Evolutionary conservation across 257 asterid genomes (phyloP), one percentile per base, ranked within the genome.

Genomic region (Nicotiana undulata): DNA sequence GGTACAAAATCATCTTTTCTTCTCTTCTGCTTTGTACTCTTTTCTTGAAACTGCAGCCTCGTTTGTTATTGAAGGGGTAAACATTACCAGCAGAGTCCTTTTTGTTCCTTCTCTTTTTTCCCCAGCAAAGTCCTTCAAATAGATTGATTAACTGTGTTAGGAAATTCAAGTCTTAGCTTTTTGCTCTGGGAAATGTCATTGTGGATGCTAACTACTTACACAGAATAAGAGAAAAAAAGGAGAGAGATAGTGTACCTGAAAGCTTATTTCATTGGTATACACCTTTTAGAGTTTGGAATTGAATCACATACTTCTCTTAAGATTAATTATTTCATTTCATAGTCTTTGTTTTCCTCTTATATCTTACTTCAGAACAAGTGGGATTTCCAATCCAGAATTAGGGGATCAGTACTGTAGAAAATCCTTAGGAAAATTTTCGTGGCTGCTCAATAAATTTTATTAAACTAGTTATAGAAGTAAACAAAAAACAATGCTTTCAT

Each of bases 1-100:
- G 92, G 99, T 96, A 89, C 80, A 87, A 79, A 58, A 63, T 80
- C 83, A 77, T 76, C 82, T 51, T 83, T 49, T 80, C 55, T 84
- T 31, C 79, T 44, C n/a, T 65, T 83, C 29, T 60, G 77, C 65
- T 16, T 75, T 60, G 67, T 80, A 81, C 66, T 76, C 51, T 34
- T 82, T 79, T 80, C 63, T 59, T 37, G 56, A 32, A 46, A n/a
- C 29, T 63, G 74, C 2, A 26, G 58, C 82, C 44, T 18, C 4
- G 2, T 79, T 16, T 79, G 74, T 78, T 61, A 34, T 63, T 15
- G 75, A 46, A 61, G 40, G 63, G 40, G 63, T 49, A 32, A 49
- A 49, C 49, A 74, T 24, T 46, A 49, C 60, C 26, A 49, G 26
- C 78, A 24, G 5, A 49, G 61, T 74, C 24, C 79, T 74, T 74